Evolutionary conservation across 345 rosid species (phyloP), one percentile per base, ranked within the genome.

Genomic region (Jatropha curcas): DNA sequence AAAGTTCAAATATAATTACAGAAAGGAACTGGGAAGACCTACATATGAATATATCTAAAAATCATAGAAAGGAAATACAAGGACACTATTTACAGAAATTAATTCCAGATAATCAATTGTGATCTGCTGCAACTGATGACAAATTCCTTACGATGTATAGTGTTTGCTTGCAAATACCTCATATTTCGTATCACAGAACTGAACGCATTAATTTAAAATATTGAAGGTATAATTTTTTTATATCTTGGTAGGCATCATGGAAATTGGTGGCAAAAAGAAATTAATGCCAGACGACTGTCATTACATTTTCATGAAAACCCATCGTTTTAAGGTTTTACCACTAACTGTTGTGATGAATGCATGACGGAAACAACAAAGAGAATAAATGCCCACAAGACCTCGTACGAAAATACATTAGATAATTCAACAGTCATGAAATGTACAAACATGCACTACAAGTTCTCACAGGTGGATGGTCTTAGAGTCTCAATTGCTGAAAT

Each of bases 61-160:
- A 28, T 11, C 12, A 65, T 13, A 53, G 24, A 30, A 63, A 24
- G 31, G 50, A 52, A 11, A 19, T 4, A 8, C 33, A 27, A 52
- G n/a, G 27, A 7, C 16, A 34, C 50, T 14, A 4, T 9, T 10
- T 0, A 41, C 27, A 34, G 33, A 35, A 33, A 51, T 20, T 60
- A 33, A 52, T 25, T 55, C 37, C 72, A 69, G 46, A 35, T 25
- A n/a, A n/a, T n/a, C n/a, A n/a, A n/a, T n/a, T n/a, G n/a, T n/a
- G n/a, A n/a, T n/a, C n/a, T n/a, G n/a, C n/a, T n/a, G n/a, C n/a
- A n/a, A n/a, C n/a, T n/a, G n/a, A n/a, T n/a, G n/a, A 34, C 3
- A 7, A 35, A 34, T 61, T 28, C 20, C 45, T 61, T 61, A 1
- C 2, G 5, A 35, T 7, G 35, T 61, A 41, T 8, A 35, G 17